phyloP scores from a whole-genome alignment of 768 basidiomycete species.

The Amanita inopinata region DNA sequence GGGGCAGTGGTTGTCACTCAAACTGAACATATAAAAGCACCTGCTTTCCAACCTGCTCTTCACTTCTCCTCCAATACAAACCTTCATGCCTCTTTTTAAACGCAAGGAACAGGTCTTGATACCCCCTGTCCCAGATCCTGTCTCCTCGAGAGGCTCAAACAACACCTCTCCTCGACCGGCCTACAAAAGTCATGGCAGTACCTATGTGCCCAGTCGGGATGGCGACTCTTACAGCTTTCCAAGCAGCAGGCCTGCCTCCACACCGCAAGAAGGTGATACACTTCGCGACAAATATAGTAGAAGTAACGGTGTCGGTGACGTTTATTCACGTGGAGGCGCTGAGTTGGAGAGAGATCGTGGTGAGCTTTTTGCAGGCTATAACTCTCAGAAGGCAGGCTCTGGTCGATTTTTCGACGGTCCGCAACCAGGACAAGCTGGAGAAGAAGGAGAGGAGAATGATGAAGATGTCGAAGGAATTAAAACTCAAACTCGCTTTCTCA shows the following conservation, averaged over 20 bases:
- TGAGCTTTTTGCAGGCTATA: constrained; percentile 70
- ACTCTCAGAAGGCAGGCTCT: constrained; percentile 46
- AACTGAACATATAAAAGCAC: no score
- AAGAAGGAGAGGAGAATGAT: constrained; percentile 73
- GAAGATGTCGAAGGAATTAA: constrained; percentile 95
- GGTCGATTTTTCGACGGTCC: constrained; percentile 67
- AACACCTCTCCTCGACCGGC: constrained; percentile 31
- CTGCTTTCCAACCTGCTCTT: constrained; percentile 5
- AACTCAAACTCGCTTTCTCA: constrained; percentile 76
- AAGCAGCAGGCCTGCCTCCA: constrained; percentile 11
- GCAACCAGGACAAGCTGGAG: constrained; percentile 39
- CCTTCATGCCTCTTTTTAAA: constrained; percentile 56
- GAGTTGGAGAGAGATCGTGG: constrained; percentile 57
- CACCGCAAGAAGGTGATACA: constrained; percentile 14
- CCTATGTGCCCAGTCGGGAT: constrained; percentile 64
- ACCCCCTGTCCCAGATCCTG: constrained; percentile 46
- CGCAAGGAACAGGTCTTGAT: constrained; percentile 57
- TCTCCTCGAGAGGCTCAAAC: constrained; percentile 20
- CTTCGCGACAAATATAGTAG: constrained; percentile 39
- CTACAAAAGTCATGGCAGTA: constrained; percentile 43
- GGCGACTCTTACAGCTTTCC: constrained; percentile 29
- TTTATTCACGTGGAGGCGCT: constrained; percentile 53
- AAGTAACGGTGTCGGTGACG: constrained; percentile 46
- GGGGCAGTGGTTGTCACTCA: background rate
- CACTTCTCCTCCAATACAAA: constrained; percentile 14